Conservation (phyloP, 1,284 basidiomycete genomes). For the Schizopora paradoxa region DNA sequence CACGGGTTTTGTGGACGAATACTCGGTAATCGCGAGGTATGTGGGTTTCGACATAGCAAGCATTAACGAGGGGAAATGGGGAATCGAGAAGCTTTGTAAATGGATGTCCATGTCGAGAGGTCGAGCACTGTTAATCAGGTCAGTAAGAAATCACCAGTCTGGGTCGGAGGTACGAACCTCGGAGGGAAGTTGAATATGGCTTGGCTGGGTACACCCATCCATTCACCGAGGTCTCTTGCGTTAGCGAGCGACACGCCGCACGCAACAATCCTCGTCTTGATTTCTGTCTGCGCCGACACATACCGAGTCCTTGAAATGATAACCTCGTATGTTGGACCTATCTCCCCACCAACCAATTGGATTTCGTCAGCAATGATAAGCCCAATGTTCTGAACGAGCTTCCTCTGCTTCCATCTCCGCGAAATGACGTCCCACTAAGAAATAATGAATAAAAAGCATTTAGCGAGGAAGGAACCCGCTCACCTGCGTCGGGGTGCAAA, state of each 20-base stretch:
- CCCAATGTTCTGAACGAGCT: conserved; percentile 92
- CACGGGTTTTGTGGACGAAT: conserved; percentile 82
- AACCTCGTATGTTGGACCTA: conserved; percentile 95
- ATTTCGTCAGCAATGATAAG: conserved; percentile 94
- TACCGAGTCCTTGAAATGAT: conserved; percentile 93
- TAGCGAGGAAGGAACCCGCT: conserved; percentile 40
- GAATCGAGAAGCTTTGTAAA: conserved; percentile 90
- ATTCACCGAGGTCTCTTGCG: conserved; percentile 92
- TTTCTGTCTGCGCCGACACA: conserved; percentile 91
- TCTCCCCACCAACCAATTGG: conserved; percentile 87
- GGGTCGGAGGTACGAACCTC: conserved; percentile 41
- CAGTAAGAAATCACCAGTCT: conserved; percentile 1
- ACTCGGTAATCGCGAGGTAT: conserved; percentile 89
- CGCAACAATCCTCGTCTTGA: conserved; percentile 88
- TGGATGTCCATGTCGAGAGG: conserved; percentile 97
- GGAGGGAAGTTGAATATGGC: conserved; percentile 98
- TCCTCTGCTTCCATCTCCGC: conserved; percentile 91
- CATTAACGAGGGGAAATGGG: conserved; percentile 98
- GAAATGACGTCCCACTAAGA: conserved; percentile 99
- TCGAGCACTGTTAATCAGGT: conserved; percentile 59
- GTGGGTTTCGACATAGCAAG: conserved; percentile 99
- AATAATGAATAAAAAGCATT: conserved; percentile 31
- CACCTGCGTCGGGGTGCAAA: conserved; percentile 88
- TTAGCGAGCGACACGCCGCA: conserved; percentile 96
- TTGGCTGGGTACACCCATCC: conserved; percentile 92